Base-by-base conservation (phyloP, 352 stramenopile genomes). In the Globisporangium camurandrum region DNA sequence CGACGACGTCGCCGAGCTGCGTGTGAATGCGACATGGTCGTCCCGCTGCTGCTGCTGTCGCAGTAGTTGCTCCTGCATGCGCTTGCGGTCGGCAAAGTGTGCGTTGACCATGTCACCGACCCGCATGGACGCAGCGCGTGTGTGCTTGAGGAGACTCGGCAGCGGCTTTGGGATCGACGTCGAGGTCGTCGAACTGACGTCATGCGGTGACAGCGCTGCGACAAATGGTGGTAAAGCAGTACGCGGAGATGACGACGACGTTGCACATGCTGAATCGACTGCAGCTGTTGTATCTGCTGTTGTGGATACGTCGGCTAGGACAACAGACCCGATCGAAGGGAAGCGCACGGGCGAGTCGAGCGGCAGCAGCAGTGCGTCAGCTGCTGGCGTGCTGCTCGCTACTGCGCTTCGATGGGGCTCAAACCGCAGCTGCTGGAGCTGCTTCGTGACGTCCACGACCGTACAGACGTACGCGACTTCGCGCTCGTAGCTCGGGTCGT, bases 401-500 rank as follows among this genome's bases (percentile, higher is more conserved):
- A n/a, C n/a, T n/a, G n/a, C n/a, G n/a, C n/a, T n/a, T n/a, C n/a
- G n/a, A n/a, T n/a, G n/a, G n/a, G n/a, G n/a, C 19, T 37, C 33
- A 22, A 74, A 71, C 16, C n/a, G 22, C 42, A 54, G 54, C 2
- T 49, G 45, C 24, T 66, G 39, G 14, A 78, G 17, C 5, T 66
- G 54, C 33, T 46, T 63, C 0, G 49, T n/a, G 16, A 89, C 57
- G 17, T 85, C 71, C 17, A 86, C 59, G 20, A 77, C 57, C 4
- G 61, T 62, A 46, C 69, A 78, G 19, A 89, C 54, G 39, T 81
- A 81, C 10, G 67, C 64, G 14, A 89, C 57, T 28, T 89, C 77
- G 6, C 69, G 64, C 24, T 86, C 63, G 36, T 86, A 86, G 11
- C 49, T 67, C 11, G 63, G 31, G 43, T 77, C 71, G 34, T 78